A percentile compares a stretch with the other conserved stretches of the same genome.
phyloP scores from a whole-genome alignment of 768 basidiomycete species.

The Neoboletus magnificus region DNA sequence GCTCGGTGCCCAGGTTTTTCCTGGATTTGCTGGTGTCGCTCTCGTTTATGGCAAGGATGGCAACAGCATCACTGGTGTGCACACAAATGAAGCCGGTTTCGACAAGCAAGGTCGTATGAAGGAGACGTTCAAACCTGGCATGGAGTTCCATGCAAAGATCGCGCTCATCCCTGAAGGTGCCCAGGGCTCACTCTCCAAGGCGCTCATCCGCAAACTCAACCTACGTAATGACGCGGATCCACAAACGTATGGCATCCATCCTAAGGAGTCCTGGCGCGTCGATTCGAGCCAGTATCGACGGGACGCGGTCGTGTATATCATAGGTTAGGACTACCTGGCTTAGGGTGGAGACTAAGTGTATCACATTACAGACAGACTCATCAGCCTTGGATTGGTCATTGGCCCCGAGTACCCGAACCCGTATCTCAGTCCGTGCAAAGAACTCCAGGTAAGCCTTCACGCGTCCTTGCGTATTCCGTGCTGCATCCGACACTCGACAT shows the following conservation, averaged over 20 bases:
- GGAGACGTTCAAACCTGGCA: slow-evolving; percentile 90
- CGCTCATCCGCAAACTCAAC: slow-evolving; percentile 68
- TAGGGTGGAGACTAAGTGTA: slow-evolving; percentile 91
- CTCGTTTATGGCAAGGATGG: slow-evolving; percentile 64
- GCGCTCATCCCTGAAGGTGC: slow-evolving; percentile 94
- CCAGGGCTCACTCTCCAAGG: slow-evolving; percentile 87
- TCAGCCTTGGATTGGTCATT: slow-evolving; percentile 87
- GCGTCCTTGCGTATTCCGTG: neutral
- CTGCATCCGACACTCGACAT: slow-evolving; percentile 6
- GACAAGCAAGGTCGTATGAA: slow-evolving; percentile 74
- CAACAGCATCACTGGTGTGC: slow-evolving; percentile 53
- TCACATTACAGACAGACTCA: slow-evolving; percentile 90
- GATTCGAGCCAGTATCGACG: slow-evolving; percentile 58
- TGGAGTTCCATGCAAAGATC: slow-evolving; percentile 91
- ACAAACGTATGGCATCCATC: slow-evolving; percentile 93
- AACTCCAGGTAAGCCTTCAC: slow-evolving; percentile 70
- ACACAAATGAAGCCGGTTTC: slow-evolving; percentile 93
- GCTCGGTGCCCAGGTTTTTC: slow-evolving; percentile 90
- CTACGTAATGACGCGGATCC: slow-evolving; percentile 66
- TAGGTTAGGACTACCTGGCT: slow-evolving; percentile 84
- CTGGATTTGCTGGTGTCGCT: slow-evolving; percentile 92
- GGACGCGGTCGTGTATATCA: slow-evolving; percentile 81
- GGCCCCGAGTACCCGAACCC: slow-evolving; percentile 96
- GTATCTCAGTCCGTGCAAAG: slow-evolving; percentile 85
- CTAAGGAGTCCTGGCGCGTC: slow-evolving; percentile 98